Base-by-base conservation (phyloP, 2,329 filamentous ascomycete genomes). In the Zymoseptoria pseudotritici region DNA sequence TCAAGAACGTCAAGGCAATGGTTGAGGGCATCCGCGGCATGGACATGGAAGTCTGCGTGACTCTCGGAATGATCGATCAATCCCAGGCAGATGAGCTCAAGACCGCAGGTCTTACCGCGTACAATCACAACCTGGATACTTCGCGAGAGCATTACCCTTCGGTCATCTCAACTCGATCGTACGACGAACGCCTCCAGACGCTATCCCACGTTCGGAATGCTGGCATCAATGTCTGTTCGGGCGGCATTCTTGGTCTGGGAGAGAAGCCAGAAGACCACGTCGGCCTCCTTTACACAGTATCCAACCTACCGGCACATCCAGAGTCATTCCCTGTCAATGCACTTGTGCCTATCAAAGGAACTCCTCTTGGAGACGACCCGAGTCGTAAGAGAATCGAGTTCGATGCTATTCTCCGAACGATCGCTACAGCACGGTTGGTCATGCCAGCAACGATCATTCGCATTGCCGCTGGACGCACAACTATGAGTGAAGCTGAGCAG, bases 51-150 rank as follows among this genome's bases (percentile, higher is more conserved):
- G 87, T 86, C 7, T 96, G 91, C 73, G 91, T 96, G n/a, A 96
- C 91, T 1, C 82, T 96, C 20, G 91, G 91, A 67, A 96, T 96
- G 91, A 91, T 96, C 68, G 90, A 96, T 74, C 67, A 72, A 58
- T 65, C 63, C 55, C 91, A 96, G 78, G 91, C 91, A 26, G 83
- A 83, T 70, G 89, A 94, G 77, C 82, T 96, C 65, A 91, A 91
- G 72, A 85, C 85, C 1, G 91, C 91, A 0, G 91, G 91, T 0
- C 76, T 96, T 68, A 96, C 91, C 17, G 91, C 91, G 0, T 96
- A 96, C 76, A 96, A 96, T 77, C 91, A 96, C 80, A 96, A 96
- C 72, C 82, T 96, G 65, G 91, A 96, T 76, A 96, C 91, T 1
- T 91, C 87, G 58, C 83, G 91, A 66, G 91, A 96, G 77, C 91